These are phyloP conservation scores for Candida methanosorbosa DNA, from an alignment of 805 yeast genomes.

Conservation along the genomic window DNA sequence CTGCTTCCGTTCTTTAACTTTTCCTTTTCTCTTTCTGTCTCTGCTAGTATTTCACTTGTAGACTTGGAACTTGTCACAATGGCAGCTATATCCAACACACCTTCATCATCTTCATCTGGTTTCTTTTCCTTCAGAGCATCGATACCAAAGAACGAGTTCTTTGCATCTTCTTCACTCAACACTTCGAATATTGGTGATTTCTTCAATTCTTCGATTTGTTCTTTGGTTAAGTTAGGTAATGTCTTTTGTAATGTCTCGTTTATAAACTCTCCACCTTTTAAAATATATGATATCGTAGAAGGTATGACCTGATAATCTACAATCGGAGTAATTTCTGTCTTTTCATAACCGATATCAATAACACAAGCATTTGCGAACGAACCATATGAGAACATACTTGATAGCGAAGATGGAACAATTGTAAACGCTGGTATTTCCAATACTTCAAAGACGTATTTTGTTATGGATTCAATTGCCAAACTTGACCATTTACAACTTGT, in stretches of 20 bases:
- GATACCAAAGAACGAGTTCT: constrained; percentile 52
- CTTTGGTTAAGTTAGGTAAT: constrained; percentile 48
- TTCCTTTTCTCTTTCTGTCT: constrained; percentile 14
- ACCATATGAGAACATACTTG: constrained; percentile 69
- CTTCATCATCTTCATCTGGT: constrained; percentile 44
- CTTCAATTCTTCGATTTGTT: constrained; percentile 70
- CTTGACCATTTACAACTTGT: constrained; percentile 67
- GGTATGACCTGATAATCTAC: constrained; percentile 58
- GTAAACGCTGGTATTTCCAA: constrained; percentile 68
- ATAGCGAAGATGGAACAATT: constrained; percentile 57
- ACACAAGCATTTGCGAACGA: constrained; percentile 56
- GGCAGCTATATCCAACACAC: constrained; percentile 80
- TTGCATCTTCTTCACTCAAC: constrained; percentile 56
- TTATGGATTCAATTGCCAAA: constrained; percentile 53
- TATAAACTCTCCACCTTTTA: constrained; percentile 59
- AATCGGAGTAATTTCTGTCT: constrained; percentile 75
- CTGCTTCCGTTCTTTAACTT: constrained; percentile 7
- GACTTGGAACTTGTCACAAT: constrained; percentile 68
- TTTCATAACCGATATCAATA: constrained; percentile 70
- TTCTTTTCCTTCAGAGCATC: constrained; percentile 31
- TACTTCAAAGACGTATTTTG: constrained; percentile 68
- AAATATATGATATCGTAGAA: constrained; percentile 30
- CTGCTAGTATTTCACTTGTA: constrained; percentile 39
- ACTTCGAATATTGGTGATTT: constrained; percentile 72
- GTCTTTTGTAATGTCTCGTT: constrained; percentile 40